Evolutionary conservation across 1,139 yeast species (phyloP).

Genomic region (Candida tunisiensis): DNA sequence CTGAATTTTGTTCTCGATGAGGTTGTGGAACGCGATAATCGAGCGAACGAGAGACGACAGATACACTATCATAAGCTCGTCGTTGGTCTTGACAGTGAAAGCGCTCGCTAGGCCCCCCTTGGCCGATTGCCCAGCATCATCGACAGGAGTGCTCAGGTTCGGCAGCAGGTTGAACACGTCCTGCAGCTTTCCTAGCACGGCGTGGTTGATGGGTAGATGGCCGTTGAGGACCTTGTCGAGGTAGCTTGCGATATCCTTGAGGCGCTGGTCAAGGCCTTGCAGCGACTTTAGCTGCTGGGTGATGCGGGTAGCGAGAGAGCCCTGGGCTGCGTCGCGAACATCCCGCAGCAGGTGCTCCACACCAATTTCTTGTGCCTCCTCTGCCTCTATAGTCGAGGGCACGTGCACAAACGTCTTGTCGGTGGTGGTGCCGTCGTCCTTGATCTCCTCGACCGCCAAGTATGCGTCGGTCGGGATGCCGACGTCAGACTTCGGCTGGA

Average conservation of each 20-base stretch:
- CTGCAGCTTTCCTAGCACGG: conserved; percentile 81
- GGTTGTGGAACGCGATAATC: conserved; percentile 89
- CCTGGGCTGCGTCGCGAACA: conserved; percentile 93
- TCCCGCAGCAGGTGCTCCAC: conserved; percentile 93
- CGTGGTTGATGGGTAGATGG: conserved; percentile 74
- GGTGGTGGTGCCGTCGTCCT: conserved; percentile 90
- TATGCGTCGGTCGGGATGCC: conserved; percentile 97
- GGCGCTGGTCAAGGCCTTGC: conserved; percentile 68
- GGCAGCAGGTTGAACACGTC: conserved; percentile 91
- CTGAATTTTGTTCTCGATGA: conserved; percentile 88
- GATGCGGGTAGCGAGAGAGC: conserved; percentile 69
- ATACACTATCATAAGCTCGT: conserved; percentile 87
- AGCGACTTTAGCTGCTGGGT: conserved; percentile 83
- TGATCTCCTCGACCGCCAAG: conserved; percentile 85
- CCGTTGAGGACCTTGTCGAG: conserved; percentile 58
- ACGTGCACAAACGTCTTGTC: conserved; percentile 88
- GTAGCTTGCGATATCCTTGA: conserved; percentile 65
- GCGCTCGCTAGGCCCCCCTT: conserved; percentile 70
- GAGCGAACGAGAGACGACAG: conserved; percentile 83
- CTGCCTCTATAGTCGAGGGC: conserved; percentile 88
- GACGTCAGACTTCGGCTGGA: conserved; percentile 53
- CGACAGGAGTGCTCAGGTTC: conserved; percentile 35
- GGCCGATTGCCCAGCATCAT: no score
- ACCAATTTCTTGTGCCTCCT: conserved; percentile 98
- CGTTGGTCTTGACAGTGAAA: conserved; percentile 84